Evolutionary conservation across 257 asterid species (phyloP).

Genomic region (Gentiana straminea): DNA sequence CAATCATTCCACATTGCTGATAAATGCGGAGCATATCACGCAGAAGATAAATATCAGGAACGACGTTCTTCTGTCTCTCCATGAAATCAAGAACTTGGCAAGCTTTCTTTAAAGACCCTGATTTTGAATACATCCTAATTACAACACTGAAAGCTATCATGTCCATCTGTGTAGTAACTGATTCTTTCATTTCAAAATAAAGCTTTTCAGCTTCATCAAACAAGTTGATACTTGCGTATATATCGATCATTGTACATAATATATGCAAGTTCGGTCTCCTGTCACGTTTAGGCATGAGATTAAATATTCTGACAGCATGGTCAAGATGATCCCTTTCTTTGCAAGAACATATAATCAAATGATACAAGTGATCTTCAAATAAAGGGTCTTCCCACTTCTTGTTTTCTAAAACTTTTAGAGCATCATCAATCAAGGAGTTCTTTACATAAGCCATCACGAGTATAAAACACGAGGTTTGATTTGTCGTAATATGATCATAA

Average conservation of each 20-base stretch:
- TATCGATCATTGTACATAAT: conserved; percentile 73
- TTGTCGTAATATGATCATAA: conserved; percentile 41
- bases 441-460: conserved; percentile 65
- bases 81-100: conserved; percentile 47
- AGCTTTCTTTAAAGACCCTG: conserved; percentile 53
- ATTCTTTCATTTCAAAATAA: conserved; percentile 38
- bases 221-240: conserved; percentile 45
- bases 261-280: conserved; percentile 65
- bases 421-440: conserved; percentile 46
- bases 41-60: conserved; percentile 80
- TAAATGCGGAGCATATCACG: conserved; percentile 77
- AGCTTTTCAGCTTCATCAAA: conserved; percentile 59
- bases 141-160: conserved; percentile 63
- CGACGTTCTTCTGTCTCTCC: conserved; percentile 47
- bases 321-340: conserved; percentile 58
- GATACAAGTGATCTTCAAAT: conserved; percentile 78
- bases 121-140: conserved; percentile 66
- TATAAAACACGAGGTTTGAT: conserved; percentile 57
- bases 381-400: conserved; percentile 67
- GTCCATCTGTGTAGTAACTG: conserved; percentile 43
- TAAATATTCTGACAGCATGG: conserved; percentile 51
- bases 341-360: conserved; percentile 75
- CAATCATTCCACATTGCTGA: conserved; percentile 53
- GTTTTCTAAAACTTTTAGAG: conserved; percentile 43
- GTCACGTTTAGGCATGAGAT: conserved; percentile 44